phyloP scores from a whole-genome alignment of 148 eudicot genomes.

The Arctostaphylos glauca region DNA sequence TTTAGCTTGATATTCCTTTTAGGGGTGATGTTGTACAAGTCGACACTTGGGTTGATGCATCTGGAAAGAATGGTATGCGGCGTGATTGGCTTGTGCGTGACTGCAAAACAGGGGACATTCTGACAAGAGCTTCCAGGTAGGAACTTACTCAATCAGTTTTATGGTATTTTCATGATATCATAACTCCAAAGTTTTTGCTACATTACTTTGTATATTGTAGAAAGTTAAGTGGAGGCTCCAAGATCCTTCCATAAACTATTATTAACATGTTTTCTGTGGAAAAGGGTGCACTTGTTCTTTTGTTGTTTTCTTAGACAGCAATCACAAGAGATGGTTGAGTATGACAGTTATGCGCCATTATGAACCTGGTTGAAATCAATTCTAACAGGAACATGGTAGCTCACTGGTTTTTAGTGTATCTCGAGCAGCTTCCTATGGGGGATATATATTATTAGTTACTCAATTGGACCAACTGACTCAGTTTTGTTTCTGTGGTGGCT shows the following conservation, averaged over 20 bases:
- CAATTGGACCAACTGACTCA: background rate
- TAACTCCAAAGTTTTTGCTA: background rate
- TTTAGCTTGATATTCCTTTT: slow-evolving; percentile 18
- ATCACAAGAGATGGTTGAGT: background rate
- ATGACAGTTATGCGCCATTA: background rate
- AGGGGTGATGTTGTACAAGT: slow-evolving; percentile 99
- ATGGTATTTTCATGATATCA: background rate
- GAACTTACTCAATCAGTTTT: slow-evolving; percentile 11
- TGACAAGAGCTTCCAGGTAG: slow-evolving; percentile 94
- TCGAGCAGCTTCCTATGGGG: background rate
- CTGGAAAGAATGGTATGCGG: slow-evolving; percentile 97
- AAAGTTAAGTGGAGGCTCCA: background rate
- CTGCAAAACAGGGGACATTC: slow-evolving; percentile 68
- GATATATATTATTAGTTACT: background rate
- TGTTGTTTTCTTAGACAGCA: background rate
- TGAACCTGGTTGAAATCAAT: background rate
- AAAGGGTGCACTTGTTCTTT: background rate
- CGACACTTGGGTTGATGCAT: slow-evolving; percentile 88
- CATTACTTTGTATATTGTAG: background rate
- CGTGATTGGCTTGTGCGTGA: slow-evolving; percentile 90
- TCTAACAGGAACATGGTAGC: background rate
- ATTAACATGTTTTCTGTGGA: background rate
- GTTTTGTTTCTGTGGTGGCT: slow-evolving; percentile 43
- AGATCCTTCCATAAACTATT: background rate
- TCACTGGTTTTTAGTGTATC: background rate